Evolutionary conservation across 2,329 filamentous ascomycete species (phyloP), one percentile per base, ranked within the genome.

Genomic region (Eurotiales sp.): DNA sequence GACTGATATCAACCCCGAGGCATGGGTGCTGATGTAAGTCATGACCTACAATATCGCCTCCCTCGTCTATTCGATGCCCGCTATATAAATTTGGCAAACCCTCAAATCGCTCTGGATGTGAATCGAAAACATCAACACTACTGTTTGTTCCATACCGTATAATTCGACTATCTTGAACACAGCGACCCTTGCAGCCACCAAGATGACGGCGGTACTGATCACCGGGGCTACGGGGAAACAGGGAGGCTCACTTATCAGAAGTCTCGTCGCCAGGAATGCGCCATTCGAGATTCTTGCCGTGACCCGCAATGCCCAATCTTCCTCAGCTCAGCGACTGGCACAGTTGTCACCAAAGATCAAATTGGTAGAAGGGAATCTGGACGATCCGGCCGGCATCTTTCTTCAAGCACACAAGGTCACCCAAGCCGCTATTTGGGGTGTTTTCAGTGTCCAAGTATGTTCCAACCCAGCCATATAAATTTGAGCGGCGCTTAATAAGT

Each of bases 391-490:
- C 0, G 67, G 61, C 0, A 74, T 85, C 15, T 84, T 85, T 57
- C 56, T 66, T 29, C 68, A 68, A 23, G 76, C 73, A 5, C 66
- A 69, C 29, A 59, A 66, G 2, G 64, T 67, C 21, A 62, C 65
- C 1, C 55, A 61, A 11, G 41, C 46, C 15, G 67, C 72, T 2
- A 73, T 84, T 51, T 82, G 78, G 76, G 81, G 81, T 3, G 81
- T 86, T 5, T 86, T 80, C 66, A 81, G 77, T 19, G 81, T 87
- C 0, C 81, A 84, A 66, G 72, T 81, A 55, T 41, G 65, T 27
- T 22, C 25, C 4, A 2, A 6, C 23, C 8, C 25, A 5, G 10
- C 3, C 3, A 44, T 19, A 21, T 27, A 19, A 1, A 45, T 30
- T 17, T 32, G 42, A 32, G 32, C 17, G 19, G 22, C 19, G 11